Evolutionary conservation across 202 grass and related monocot genomes (phyloP).

Genomic region (Setaria italica): DNA sequence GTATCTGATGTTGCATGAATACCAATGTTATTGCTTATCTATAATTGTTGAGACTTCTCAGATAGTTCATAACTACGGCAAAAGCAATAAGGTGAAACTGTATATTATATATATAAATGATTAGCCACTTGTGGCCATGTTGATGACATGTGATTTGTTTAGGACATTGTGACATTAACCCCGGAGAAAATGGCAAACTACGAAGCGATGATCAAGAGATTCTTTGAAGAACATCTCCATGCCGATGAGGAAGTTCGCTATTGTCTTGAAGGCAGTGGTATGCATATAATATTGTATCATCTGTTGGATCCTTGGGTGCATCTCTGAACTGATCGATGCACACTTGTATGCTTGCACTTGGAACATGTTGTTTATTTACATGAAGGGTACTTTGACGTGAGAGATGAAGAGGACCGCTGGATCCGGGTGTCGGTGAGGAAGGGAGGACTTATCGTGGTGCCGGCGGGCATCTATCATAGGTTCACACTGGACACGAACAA

Average conservation of each 20-base stretch:
- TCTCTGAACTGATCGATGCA: not conserved
- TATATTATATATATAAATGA: not conserved
- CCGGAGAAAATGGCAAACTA: constrained; percentile 46
- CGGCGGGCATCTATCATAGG: constrained; percentile 47
- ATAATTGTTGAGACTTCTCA: not conserved
- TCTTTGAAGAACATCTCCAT: constrained; percentile 55
- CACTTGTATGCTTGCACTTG: not conserved
- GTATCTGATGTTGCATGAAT: not conserved
- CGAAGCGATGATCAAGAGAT: constrained; percentile 50
- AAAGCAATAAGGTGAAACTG: not conserved
- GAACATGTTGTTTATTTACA: not conserved
- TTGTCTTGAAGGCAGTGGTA: constrained; percentile 53
- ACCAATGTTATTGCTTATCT: not conserved
- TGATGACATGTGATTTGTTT: not conserved
- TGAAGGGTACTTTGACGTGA: constrained; percentile 50
- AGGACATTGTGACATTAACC: constrained; percentile 48
- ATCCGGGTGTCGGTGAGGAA: constrained; percentile 31
- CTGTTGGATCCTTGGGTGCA: not conserved
- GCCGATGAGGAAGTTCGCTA: constrained; percentile 40
- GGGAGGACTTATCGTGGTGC: constrained; percentile 41
- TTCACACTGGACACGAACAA: constrained; percentile 35
- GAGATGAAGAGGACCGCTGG: constrained; percentile 46
- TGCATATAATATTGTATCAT: not conserved
- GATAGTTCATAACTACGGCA: not conserved
- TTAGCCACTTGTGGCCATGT: not conserved